phyloP scores from a whole-genome alignment of 176 grass and related monocot species.

The Poa annua region DNA sequence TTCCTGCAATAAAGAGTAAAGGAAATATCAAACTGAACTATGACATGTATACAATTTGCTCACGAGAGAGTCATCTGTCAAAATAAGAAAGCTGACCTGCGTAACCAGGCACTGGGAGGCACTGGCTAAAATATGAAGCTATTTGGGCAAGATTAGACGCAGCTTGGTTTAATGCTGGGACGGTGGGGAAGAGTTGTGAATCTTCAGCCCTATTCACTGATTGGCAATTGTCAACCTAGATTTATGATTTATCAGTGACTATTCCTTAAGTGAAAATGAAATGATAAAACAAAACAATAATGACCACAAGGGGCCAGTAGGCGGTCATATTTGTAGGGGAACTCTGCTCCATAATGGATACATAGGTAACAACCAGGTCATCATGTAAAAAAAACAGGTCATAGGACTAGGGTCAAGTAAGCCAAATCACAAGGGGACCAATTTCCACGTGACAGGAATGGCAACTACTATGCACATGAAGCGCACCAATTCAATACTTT shows the following conservation, averaged over 20 bases:
- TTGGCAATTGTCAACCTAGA: constrained; percentile 63
- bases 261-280: no score
- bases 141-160: constrained; percentile 76
- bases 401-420: neutral
- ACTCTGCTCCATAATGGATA: neutral
- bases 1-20: constrained; percentile 42
- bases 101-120: constrained; percentile 66
- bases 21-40: constrained; percentile 9
- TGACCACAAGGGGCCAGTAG: neutral
- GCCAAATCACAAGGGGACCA: neutral
- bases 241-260: constrained; percentile 28
- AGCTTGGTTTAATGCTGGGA: constrained; percentile 76
- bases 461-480: neutral
- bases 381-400: no score
- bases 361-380: neutral
- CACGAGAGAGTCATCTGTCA: neutral
- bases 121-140: constrained; percentile 79
- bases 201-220: constrained; percentile 49
- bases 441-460: neutral
- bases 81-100: constrained; percentile 40
- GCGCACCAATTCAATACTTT: neutral
- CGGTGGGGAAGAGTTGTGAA: constrained; percentile 55
- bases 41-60: neutral
- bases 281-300: neutral
- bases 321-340: neutral